Evolutionary conservation across 2,329 filamentous ascomycete genomes (phyloP), one percentile per base, ranked within the genome.

Genomic region (Scortechinia acanthostroma): DNA sequence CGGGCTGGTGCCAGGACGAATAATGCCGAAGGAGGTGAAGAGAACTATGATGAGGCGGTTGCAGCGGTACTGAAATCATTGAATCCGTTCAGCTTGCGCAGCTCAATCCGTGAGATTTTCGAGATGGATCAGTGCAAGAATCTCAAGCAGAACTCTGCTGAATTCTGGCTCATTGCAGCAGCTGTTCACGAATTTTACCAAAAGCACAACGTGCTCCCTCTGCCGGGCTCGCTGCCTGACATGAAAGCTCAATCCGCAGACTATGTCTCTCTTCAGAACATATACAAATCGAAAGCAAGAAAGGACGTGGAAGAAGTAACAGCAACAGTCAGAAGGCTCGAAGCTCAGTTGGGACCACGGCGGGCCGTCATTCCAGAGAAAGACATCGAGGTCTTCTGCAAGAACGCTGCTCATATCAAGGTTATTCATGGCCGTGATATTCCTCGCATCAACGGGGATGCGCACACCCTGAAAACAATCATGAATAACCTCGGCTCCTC

Each of bases 181-280:
- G 91, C 91, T 0, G 73, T 97, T 46, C 81, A 81, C 48, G 58
- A 74, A 17, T 98, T 98, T 62, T 83, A 91, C 61, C 63, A 76
- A 6, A 79, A 79, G 45, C 80, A 96, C 58, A 68, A 74, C 4
- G 74, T 83, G 21, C 73, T 98, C 3, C 93, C 93, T 15, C 71
- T 98, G 0, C 85, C 91, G 1, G 94, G 93, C 13, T 82, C 85
- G 2, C 71, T 98, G 2, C 93, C 94, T 2, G 93, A 98, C 61
- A 98, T 98, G 93, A 98, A 98, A 69, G 90, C 93, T 2, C 80
- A 91, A 58, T 95, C 91, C 3, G 80, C 75, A 46, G 86, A 94
- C 50, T 98, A 98, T 66, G 85, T 98, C 52, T 74, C 83, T 55
- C 74, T 98, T 13, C 93, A 97, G 60, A 91, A 87, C 54, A 80